Percentiles rank a stretch among this genome's conserved stretches.
Evolutionary conservation across 140 eudicot species (phyloP).

Genomic region (Senecio squalidus): DNA sequence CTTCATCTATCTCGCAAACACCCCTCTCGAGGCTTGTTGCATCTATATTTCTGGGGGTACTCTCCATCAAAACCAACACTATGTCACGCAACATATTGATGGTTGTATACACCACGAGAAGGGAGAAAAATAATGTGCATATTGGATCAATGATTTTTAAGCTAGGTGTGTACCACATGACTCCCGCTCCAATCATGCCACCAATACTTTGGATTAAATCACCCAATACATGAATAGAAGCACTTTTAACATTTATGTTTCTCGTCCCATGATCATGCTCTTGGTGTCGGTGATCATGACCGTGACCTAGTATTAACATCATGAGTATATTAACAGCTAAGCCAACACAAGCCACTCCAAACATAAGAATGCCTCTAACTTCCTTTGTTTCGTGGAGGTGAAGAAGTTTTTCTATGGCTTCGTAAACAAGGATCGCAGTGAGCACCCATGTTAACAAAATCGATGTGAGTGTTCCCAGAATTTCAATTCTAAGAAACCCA

Average conservation of each 20-base stretch:
- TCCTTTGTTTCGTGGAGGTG: conserved; percentile 59
- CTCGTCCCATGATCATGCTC: conserved; percentile 21
- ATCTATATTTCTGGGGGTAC: conserved; percentile 90
- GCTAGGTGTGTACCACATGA: conserved; percentile 75
- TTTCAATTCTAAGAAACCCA: conserved; percentile 83
- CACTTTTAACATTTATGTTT: conserved; percentile 80
- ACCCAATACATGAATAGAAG: conserved; percentile 86
- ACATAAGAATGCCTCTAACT: conserved; percentile 82
- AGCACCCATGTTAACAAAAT: conserved; percentile 87
- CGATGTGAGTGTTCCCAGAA: conserved; percentile 77
- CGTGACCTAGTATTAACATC: conserved; percentile 77
- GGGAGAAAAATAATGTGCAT: conserved; percentile 79
- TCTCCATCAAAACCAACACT: conserved; percentile 86
- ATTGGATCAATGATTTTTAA: conserved; percentile 74
- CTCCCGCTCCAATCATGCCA: conserved; percentile 86
- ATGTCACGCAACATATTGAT: conserved; percentile 74
- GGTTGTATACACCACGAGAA: conserved; percentile 68
- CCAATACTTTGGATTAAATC: conserved; percentile 81
- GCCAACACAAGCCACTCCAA: conserved; percentile 67
- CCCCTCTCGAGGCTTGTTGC: conserved; percentile 82
- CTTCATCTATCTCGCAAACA: conserved; percentile 75
- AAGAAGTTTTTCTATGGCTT: conserved; percentile 71
- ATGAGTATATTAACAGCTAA: conserved; percentile 67
- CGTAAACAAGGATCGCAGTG: conserved; percentile 87
- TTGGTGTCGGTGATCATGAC: conserved; percentile 36